Base-by-base conservation (phyloP, 2,329 filamentous ascomycete species). In the Teratosphaeria pseudoeucalypti region DNA sequence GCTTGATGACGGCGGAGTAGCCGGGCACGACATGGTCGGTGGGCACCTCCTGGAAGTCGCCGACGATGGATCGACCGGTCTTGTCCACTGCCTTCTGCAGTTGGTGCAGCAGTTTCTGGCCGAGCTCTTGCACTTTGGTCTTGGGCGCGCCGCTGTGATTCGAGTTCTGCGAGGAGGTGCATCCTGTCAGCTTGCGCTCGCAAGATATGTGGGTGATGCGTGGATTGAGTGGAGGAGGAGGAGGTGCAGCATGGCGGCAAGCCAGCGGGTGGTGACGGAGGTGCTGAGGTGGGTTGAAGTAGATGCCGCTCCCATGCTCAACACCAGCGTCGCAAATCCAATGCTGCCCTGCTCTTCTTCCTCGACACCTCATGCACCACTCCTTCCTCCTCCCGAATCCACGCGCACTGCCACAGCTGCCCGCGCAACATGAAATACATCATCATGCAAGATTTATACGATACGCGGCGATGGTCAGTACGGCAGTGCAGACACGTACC, bases 71-170 rank as follows among this genome's bases (percentile, higher is more conserved):
- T 54, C 89, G 88, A 62, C 89, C 88, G 89, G 82, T 89, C 77
- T 95, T 95, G 73, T 95, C 90, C 63, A 85, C 84, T 26, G 89
- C 90, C 64, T 83, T 81, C 67, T 86, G 86, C 69, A 95, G 83
- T 70, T 86, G 85, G 58, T 89, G 85, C 53, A 95, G 77, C 69
- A 95, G 88, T 65, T 81, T 82, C 67, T 89, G 76, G 43, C 90
- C 90, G 68, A 85, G 82, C 58, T 85, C 60, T 57, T 68, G 67
- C n/a, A 70, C 81, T 14, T 85, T 60, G 59, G 53, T 58, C 57
- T 62, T 57, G 34, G 59, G 39, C 60, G 39, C 56, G 61, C 65
- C 27, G 56, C 63, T 59, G 47, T 66, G 63, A 59, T 66, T 65
- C 53, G 66, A 68, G 66, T 71, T 71, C 68, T 71, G 63, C 55